Evolutionary conservation across 768 basidiomycete species (phyloP).

Genomic region (Trametopsis cervina): DNA sequence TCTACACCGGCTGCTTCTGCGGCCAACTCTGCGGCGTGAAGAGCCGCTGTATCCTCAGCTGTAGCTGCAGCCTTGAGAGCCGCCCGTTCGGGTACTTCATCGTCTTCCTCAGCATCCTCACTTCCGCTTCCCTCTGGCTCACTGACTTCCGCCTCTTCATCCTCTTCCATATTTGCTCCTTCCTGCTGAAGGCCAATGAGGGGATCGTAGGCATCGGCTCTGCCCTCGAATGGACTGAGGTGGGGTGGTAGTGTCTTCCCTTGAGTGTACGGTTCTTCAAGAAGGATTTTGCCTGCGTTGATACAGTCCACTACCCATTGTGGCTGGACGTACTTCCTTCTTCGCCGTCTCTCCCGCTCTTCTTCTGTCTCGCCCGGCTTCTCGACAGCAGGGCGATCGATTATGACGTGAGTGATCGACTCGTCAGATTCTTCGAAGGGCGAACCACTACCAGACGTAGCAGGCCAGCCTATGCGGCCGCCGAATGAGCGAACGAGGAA

Average conservation of each 20-base stretch:
- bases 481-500: constrained; percentile 91
- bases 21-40: constrained; percentile 84
- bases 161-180: constrained; percentile 27
- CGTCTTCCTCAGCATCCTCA: constrained; percentile 23
- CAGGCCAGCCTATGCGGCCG: constrained; percentile 86
- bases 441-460: constrained; percentile 75
- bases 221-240: constrained; percentile 89
- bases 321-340: constrained; percentile 88
- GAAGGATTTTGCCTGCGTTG: constrained; percentile 77
- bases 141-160: constrained; percentile 26
- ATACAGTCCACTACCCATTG: constrained; percentile 98
- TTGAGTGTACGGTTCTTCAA: constrained; percentile 81
- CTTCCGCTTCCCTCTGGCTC: constrained; percentile 25
- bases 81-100: constrained; percentile 19
- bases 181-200: constrained; percentile 31
- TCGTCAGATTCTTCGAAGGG: constrained; percentile 72
- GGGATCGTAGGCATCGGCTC: constrained; percentile 71
- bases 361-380: constrained; percentile 43
- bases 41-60: constrained; percentile 53
- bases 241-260: constrained; percentile 89
- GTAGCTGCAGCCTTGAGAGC: constrained; percentile 27
- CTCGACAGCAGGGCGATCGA: constrained; percentile 73
- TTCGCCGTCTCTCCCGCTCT: constrained; percentile 53
- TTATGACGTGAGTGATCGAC: constrained; percentile 89
- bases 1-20: constrained; percentile 88